Evolutionary conservation across 345 rosid genomes (phyloP), one percentile per base, ranked within the genome.

Genomic region (Schrenkiella parvula): DNA sequence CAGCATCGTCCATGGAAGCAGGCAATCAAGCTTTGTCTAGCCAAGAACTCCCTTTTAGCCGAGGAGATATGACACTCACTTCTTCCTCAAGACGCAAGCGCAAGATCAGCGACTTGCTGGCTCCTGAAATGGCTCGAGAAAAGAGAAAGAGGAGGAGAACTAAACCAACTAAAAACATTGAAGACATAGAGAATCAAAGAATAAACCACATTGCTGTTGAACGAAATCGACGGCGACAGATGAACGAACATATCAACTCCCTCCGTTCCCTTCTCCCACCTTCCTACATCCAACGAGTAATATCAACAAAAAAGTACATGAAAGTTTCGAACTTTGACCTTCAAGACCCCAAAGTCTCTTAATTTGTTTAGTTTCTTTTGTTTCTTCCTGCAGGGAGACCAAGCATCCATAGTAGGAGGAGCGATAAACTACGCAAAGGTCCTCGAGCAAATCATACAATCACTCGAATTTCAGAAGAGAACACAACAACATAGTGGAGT

Each of bases 201-300:
- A 84, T 83, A 79, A 86, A 86, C 80, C 96, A 88, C 87, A 90
- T 90, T 82, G 89, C 96, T 13, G 93, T 88, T 31, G 93, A 90
- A 81, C 84, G 96, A 50, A 90, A 88, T 77, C 89, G 93, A 38
- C 66, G 96, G 21, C 87, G 91, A 8, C 89, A 81, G 74, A 90
- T 90, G 96, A 90, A 88, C 63, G 87, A 84, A 71, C 82, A 90
- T 56, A 88, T 90, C 66, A 86, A 55, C 59, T 75, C 88, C 13
- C 87, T 90, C 28, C 93, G 96, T 13, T 66, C 82, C 23, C 83
- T 90, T 69, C 86, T 90, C 78, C 91, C 91, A 32, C 80, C 87
- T 31, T 79, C 86, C 70, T 90, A 86, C 81, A 70, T 85, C 68
- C 86, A 86, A 73, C 78, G 89, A 75, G 96, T 90, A 83, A 72